A percentile compares a stretch with the other conserved stretches of the same genome.
Evolutionary conservation across 2,329 filamentous ascomycete genomes (phyloP).

Genomic region (Colletotrichum gigasporum): DNA sequence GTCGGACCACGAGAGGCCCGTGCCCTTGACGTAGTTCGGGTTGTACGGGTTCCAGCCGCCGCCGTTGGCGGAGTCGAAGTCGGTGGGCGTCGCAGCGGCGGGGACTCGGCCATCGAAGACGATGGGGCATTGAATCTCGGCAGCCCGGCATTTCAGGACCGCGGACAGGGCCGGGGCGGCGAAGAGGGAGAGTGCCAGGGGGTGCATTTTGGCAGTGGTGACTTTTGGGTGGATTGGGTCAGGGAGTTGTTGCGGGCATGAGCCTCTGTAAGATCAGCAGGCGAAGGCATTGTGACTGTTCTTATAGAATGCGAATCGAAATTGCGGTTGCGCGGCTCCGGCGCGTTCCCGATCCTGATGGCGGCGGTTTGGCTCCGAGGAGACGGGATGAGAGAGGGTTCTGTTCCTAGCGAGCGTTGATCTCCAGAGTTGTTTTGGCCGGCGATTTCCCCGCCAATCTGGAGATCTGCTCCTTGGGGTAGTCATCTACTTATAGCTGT

Average conservation of each 20-base stretch:
- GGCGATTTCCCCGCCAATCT: too few relatives aligned
- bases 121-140: constrained; percentile 42
- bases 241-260: not conserved
- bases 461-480: too few relatives aligned
- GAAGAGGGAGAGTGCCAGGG: not conserved
- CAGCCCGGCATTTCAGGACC: not conserved
- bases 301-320: not conserved
- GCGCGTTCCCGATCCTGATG: too few relatives aligned
- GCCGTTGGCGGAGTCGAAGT: constrained; percentile 42
- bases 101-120: constrained; percentile 48
- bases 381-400: not conserved
- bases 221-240: not conserved
- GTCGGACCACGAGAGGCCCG: constrained; percentile 45
- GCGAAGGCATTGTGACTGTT: not conserved
- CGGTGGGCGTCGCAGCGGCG: constrained; percentile 33
- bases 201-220: not conserved
- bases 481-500: too few relatives aligned
- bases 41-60: constrained; percentile 44
- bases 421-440: too few relatives aligned
- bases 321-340: too few relatives aligned
- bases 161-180: not conserved
- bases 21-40: constrained; percentile 48
- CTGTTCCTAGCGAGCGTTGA: not conserved
- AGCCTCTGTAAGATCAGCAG: not conserved
- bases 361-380: constrained; percentile 9